phyloP scores from a whole-genome alignment of 1,284 basidiomycete genomes.

The Fomitopsis schrenkii region DNA sequence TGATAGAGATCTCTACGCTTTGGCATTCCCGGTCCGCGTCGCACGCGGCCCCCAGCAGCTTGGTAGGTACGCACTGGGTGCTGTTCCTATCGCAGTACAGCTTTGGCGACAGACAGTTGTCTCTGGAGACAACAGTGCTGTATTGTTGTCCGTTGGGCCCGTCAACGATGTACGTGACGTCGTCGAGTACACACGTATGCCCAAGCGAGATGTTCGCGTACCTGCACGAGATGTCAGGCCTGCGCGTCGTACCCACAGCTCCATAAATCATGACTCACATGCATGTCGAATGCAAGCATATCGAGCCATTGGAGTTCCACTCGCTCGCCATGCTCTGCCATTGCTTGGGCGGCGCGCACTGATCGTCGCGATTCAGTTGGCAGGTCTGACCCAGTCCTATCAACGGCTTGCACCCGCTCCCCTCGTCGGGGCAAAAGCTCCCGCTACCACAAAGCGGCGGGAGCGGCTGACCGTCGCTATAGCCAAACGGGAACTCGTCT shows the following conservation, averaged over 20 bases:
- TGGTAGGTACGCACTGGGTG: constrained; percentile 44
- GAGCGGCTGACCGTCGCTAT: constrained; percentile 35
- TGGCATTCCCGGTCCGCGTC: constrained; percentile 54
- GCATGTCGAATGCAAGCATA: constrained; percentile 62
- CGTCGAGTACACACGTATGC: constrained; percentile 55
- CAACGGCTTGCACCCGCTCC: constrained; percentile 51
- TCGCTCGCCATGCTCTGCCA: constrained; percentile 35
- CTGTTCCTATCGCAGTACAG: constrained; percentile 54
- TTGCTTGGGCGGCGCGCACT: constrained; percentile 50
- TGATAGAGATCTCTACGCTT: constrained; percentile 25
- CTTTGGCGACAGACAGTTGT: constrained; percentile 52
- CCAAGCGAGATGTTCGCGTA: constrained; percentile 54
- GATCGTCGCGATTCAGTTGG: constrained; percentile 70
- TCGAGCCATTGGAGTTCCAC: constrained; percentile 50
- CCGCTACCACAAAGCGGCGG: constrained; percentile 55
- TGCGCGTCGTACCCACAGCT: not conserved
- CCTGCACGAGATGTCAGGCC: constrained; percentile 29
- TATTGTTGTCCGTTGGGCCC: constrained; percentile 40
- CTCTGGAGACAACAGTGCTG: constrained; percentile 52
- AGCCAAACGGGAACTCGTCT: constrained; percentile 64
- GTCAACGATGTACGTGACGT: constrained; percentile 54
- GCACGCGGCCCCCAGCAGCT: constrained; percentile 43
- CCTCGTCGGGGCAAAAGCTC: constrained; percentile 71
- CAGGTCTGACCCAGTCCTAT: constrained; percentile 47
- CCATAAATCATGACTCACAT: constrained; percentile 39